phyloP scores from a whole-genome alignment of 768 basidiomycete genomes.

The Dentipellis fragilis region DNA sequence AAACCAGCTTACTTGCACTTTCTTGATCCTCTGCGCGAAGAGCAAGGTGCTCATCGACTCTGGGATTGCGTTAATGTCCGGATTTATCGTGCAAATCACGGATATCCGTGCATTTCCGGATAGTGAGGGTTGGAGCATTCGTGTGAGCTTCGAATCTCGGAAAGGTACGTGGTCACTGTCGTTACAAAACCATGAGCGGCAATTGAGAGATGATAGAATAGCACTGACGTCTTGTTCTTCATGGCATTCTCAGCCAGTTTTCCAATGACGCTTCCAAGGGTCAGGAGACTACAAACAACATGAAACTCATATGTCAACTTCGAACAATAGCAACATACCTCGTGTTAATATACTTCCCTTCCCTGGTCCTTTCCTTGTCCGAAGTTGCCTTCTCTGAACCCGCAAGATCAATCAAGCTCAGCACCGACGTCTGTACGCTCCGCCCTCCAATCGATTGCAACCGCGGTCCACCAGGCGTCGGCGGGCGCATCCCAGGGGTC shows the following conservation, averaged over 20 bases:
- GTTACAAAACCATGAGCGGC: neutral
- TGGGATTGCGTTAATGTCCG: constrained; percentile 63
- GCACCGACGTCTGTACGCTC: constrained; percentile 68
- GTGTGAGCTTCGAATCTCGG: constrained; percentile 90
- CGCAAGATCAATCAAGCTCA: constrained; percentile 90
- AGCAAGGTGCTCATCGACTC: constrained; percentile 85
- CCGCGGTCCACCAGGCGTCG: constrained; percentile 49
- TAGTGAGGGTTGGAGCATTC: constrained; percentile 89
- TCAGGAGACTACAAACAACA: constrained; percentile 53
- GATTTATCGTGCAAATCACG: constrained; percentile 93
- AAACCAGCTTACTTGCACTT: constrained; percentile 50
- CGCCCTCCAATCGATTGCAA: constrained; percentile 71
- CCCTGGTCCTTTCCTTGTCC: constrained; percentile 90
- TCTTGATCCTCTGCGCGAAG: constrained; percentile 88
- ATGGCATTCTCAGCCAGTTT: constrained; percentile 85
- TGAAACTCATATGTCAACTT: neutral
- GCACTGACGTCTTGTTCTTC: constrained; percentile 54
- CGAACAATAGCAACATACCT: constrained; percentile 31
- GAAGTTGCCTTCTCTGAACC: constrained; percentile 95
- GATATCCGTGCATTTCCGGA: constrained; percentile 94
- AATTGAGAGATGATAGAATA: neutral
- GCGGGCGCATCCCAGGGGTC: constrained; percentile 41
- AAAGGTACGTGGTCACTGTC: constrained; percentile 86
- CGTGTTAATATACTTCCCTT: constrained; percentile 95
- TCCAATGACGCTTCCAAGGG: constrained; percentile 85